Percentiles rank a stretch among this genome's conserved stretches.
Conservation (phyloP, 805 yeast genomes). For the Candida alai region DNA sequence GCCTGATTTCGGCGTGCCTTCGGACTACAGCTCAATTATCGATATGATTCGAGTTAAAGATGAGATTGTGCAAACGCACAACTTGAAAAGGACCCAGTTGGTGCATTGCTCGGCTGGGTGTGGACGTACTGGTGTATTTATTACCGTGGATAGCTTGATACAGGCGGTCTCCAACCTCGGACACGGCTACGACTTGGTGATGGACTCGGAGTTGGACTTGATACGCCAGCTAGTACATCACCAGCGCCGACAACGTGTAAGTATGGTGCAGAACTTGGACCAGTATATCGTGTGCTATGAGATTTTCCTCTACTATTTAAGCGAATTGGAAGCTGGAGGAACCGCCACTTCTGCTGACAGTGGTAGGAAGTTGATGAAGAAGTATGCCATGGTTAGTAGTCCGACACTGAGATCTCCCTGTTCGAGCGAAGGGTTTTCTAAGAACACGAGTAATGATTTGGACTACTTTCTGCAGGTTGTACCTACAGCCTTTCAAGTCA, state of each 20-base stretch:
- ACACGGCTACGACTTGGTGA: not conserved
- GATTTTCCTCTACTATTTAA: constrained; percentile 31
- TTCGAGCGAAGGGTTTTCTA: too few species aligned
- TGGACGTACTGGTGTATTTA: constrained; percentile 54
- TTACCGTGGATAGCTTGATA: constrained; percentile 41
- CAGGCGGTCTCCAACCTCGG: constrained; percentile 12
- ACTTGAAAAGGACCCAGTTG: constrained; percentile 17
- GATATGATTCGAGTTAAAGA: constrained; percentile 32
- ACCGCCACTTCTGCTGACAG: not conserved
- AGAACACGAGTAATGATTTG: not conserved
- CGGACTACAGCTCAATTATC: constrained; percentile 25
- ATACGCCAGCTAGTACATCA: constrained; percentile 60
- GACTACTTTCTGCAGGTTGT: not conserved
- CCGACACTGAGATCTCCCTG: too few species aligned
- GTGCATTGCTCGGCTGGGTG: constrained; percentile 63
- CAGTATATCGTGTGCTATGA: constrained; percentile 78
- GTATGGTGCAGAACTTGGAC: constrained; percentile 80
- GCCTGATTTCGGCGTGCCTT: constrained; percentile 48
- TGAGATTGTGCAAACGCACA: not conserved
- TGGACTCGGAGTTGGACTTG: constrained; percentile 43
- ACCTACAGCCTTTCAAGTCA: too few species aligned
- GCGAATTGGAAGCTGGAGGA: not conserved
- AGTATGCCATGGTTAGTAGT: too few species aligned
- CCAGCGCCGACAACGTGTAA: constrained; percentile 69
- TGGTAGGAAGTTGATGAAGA: too few species aligned